Conservation (phyloP, 345 rosid species). For the Euphorbia tirucalli region DNA sequence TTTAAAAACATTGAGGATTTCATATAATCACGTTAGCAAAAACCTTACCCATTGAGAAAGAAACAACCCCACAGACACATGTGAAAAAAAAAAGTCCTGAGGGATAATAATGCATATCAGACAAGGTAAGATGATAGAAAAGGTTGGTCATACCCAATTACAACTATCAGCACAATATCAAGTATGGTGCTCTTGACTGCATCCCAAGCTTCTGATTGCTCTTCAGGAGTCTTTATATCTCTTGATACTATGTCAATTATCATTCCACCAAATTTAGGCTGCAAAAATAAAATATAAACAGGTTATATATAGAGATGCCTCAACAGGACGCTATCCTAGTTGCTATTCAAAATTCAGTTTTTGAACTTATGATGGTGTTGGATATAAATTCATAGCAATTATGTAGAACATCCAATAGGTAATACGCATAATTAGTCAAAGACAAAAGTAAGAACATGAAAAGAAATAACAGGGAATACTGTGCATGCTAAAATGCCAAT, state of each 20-base stretch:
- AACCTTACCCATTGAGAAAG: not conserved
- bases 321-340: not conserved
- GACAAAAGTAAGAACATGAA: not conserved
- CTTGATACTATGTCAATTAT: slow-evolving; percentile 51
- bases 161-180: slow-evolving; percentile 36
- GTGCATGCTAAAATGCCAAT: not conserved
- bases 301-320: not conserved
- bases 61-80: not conserved
- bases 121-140: not conserved
- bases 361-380: not conserved
- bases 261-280: slow-evolving; percentile 49
- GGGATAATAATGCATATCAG: not conserved
- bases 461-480: not conserved
- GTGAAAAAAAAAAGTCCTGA: not conserved
- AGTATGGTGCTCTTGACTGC: slow-evolving; percentile 45
- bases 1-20: not conserved
- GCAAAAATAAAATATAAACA: slow-evolving; percentile 15
- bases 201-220: slow-evolving; percentile 38
- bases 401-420: not conserved
- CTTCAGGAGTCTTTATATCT: slow-evolving; percentile 35
- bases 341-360: slow-evolving; percentile 2
- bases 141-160: slow-evolving; percentile 35
- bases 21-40: not conserved
- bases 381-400: not conserved
- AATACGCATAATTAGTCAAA: not conserved